Evolutionary conservation across 2,329 filamentous ascomycete genomes (phyloP), one percentile per base, ranked within the genome.

Genomic region (Fusarium piperis): DNA sequence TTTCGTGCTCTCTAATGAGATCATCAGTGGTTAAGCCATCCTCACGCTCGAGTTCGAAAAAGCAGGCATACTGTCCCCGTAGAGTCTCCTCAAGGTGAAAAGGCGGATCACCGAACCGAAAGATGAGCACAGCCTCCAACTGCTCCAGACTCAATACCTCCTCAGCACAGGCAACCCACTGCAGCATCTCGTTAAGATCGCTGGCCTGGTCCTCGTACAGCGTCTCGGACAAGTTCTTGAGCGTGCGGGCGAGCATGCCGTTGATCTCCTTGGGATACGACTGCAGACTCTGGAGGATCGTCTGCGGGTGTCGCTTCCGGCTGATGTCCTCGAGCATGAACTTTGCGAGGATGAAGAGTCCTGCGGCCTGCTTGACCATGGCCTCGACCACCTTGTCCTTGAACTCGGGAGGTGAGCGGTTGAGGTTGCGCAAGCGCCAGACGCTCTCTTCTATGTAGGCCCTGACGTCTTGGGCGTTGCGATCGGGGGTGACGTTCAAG

Each of bases 301-400:
- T 83, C 8, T 81, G 79, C 0, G 84, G 83, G 46, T 85, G 85
- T 4, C 81, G 79, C 62, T 86, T 82, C 33, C 83, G 82, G 23
- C 80, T 81, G 4, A 87, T 77, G 55, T 88, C 86, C 6, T 83
- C 83, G 4, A 88, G 62, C 85, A 87, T 86, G 48, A 86, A 82
- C 62, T 85, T 83, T 52, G 85, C 85, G 51, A 85, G 79, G 20
- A 86, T 84, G 68, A 87, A 87, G 18, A 86, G 80, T 0, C 85
- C 85, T 20, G 85, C 82, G 1, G 84, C 84, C 20, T 83, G 81
- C 7, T 79, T 78, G 5, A 79, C 78, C 74, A 86, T 79, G 9
- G 79, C 80, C 3, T 81, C 73, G 3, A 83, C 78, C 5, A 86
- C 80, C 33, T 82, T 79, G 15, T 79, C 69, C 64, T 80, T 77